Conservation (phyloP, 1,284 basidiomycete species). For the Sphagnurus paluster region DNA sequence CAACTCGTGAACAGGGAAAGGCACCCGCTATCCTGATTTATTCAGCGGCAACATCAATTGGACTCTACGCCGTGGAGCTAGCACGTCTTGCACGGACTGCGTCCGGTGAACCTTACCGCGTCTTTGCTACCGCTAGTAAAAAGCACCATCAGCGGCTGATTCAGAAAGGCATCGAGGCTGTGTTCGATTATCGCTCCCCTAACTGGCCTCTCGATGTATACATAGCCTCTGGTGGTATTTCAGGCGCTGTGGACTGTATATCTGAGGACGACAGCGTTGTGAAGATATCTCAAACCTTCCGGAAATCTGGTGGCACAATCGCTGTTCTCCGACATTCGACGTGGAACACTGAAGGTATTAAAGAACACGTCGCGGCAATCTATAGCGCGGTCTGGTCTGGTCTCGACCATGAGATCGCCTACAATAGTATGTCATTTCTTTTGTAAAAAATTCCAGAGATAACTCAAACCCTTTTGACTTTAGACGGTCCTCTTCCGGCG, state of each 20-base stretch:
- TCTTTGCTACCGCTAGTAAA: conserved; percentile 31
- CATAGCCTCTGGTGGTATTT: conserved; percentile 27
- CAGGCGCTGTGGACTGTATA: conserved; percentile 33
- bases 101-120: conserved; percentile 24
- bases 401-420: conserved; percentile 29
- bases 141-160: conserved; percentile 28
- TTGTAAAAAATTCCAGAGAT: background rate
- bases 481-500: conserved; percentile 23
- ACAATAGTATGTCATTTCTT: conserved; percentile 20
- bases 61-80: conserved; percentile 29
- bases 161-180: conserved; percentile 27
- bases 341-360: conserved; percentile 26
- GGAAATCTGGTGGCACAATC: conserved; percentile 26
- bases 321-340: conserved; percentile 28
- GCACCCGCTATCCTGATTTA: conserved; percentile 28
- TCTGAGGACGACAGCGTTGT: conserved; percentile 31
- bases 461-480: background rate
- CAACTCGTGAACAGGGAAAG: conserved; percentile 15
- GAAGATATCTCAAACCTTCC: conserved; percentile 28
- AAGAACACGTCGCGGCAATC: conserved; percentile 25
- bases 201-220: conserved; percentile 29
- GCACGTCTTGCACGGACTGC: conserved; percentile 23
- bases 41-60: conserved; percentile 29
- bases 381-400: conserved; percentile 34
- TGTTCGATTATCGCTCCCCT: conserved; percentile 31